Conservation (phyloP, 495 filamentous ascomycete genomes). For the Penicillium steckii region DNA sequence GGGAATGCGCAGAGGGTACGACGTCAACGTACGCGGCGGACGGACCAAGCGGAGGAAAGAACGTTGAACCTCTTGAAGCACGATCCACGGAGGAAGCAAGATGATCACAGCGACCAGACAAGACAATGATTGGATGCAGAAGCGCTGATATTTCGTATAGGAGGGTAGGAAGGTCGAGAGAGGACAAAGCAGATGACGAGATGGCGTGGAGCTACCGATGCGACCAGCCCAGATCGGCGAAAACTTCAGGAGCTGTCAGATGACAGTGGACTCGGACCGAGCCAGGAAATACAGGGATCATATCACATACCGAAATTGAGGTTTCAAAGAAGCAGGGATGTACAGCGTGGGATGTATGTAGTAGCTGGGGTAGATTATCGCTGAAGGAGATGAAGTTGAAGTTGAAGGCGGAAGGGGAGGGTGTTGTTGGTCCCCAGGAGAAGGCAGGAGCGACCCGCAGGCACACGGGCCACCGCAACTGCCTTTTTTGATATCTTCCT, state of each 20-base stretch:
- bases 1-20: constrained; percentile 2
- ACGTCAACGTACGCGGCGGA: constrained; percentile 18
- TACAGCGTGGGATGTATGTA: not conserved
- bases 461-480: constrained; percentile 1
- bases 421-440: too few species aligned
- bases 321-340: not conserved
- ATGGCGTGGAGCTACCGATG: constrained; percentile 31
- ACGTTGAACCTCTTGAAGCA: constrained; percentile 21
- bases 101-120: constrained; percentile 11
- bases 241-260: constrained; percentile 24
- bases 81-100: constrained; percentile 11
- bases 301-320: not conserved
- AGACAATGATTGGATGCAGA: constrained; percentile 26
- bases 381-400: not conserved
- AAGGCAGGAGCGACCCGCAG: not conserved
- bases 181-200: constrained; percentile 25
- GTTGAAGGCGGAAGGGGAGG: not conserved
- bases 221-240: constrained; percentile 27
- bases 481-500: not conserved
- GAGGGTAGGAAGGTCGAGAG: constrained; percentile 12
- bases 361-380: not conserved
- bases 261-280: constrained; percentile 24
- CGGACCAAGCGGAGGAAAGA: constrained; percentile 12
- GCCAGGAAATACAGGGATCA: constrained; percentile 2
- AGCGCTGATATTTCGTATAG: constrained; percentile 21